A percentile compares a stretch with the other conserved stretches of the same genome.
phyloP scores from a whole-genome alignment of 2,329 filamentous ascomycete species.

The Fusarium torulosum region DNA sequence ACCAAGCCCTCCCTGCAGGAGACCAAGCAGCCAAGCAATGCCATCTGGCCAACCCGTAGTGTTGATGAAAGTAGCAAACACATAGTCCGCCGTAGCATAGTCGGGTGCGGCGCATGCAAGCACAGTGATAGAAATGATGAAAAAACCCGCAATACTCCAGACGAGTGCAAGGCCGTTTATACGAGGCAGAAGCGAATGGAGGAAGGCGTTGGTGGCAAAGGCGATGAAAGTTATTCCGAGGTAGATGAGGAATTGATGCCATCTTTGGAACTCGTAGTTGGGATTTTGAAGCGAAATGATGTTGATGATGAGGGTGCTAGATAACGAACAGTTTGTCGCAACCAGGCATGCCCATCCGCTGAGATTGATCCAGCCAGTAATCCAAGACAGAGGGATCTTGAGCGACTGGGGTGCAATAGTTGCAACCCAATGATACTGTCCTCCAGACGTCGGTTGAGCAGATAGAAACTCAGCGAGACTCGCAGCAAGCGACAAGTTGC shows the following conservation, averaged over 20 bases:
- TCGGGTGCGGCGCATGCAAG: slow-evolving; percentile 73
- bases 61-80: slow-evolving; percentile 52
- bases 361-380: slow-evolving; percentile 72
- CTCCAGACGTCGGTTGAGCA: slow-evolving; percentile 69
- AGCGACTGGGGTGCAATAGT: slow-evolving; percentile 38
- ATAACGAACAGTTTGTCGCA: slow-evolving; percentile 75
- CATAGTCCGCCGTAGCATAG: slow-evolving; percentile 57
- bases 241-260: slow-evolving; percentile 76
- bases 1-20: slow-evolving; percentile 51
- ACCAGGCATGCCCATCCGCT: slow-evolving; percentile 75
- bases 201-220: slow-evolving; percentile 50
- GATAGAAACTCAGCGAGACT: slow-evolving; percentile 78
- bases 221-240: slow-evolving; percentile 48
- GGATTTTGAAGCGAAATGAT: slow-evolving; percentile 72
- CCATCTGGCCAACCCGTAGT: slow-evolving; percentile 52
- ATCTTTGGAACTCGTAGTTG: slow-evolving; percentile 67
- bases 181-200: slow-evolving; percentile 50
- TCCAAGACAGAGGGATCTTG: slow-evolving; percentile 48
- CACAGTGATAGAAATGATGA: slow-evolving; percentile 76
- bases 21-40: slow-evolving; percentile 52
- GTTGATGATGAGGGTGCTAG: slow-evolving; percentile 74
- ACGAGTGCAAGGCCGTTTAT: slow-evolving; percentile 76
- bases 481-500: slow-evolving; percentile 64
- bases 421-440: slow-evolving; percentile 81
- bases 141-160: slow-evolving; percentile 77